These are phyloP conservation scores for Millerozyma acaciae DNA, from an alignment of 805 yeast species.

Conservation along the genomic window DNA sequence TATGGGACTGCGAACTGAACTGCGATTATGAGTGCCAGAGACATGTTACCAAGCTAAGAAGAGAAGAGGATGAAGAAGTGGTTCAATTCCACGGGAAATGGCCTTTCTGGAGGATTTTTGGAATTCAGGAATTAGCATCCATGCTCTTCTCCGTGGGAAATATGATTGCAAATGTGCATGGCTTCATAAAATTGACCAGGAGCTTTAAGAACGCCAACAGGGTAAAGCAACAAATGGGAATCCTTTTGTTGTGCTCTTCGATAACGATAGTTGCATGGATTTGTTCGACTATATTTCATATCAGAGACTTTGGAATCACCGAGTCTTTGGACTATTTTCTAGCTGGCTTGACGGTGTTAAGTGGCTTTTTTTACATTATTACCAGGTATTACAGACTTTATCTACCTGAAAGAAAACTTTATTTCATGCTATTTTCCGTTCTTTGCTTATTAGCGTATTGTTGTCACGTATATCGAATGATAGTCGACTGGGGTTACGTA, in stretches of 20 bases:
- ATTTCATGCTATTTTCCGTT: constrained; percentile 33
- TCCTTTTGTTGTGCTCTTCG: constrained; percentile 46
- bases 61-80: constrained; percentile 45
- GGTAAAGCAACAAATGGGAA: constrained; percentile 16
- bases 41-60: constrained; percentile 56
- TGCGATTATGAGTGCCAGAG: constrained; percentile 96
- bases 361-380: constrained; percentile 69
- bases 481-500: constrained; percentile 80
- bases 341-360: constrained; percentile 84
- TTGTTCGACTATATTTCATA: constrained; percentile 80
- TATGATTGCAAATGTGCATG: constrained; percentile 46
- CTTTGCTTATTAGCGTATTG: constrained; percentile 50
- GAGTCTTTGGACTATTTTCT: constrained; percentile 88
- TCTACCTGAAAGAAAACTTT: constrained; percentile 17
- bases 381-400: constrained; percentile 62
- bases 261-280: constrained; percentile 86
- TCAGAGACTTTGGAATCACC: constrained; percentile 74
- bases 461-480: constrained; percentile 63
- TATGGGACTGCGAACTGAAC: constrained; percentile 74
- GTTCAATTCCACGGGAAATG: constrained; percentile 96
- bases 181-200: constrained; percentile 30
- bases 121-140: constrained; percentile 81
- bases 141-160: constrained; percentile 67
- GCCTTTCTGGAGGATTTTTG: constrained; percentile 81
- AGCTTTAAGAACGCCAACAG: constrained; percentile 9